phyloP scores from a whole-genome alignment of 352 stramenopile genomes.

The Ophiocytium majus region DNA sequence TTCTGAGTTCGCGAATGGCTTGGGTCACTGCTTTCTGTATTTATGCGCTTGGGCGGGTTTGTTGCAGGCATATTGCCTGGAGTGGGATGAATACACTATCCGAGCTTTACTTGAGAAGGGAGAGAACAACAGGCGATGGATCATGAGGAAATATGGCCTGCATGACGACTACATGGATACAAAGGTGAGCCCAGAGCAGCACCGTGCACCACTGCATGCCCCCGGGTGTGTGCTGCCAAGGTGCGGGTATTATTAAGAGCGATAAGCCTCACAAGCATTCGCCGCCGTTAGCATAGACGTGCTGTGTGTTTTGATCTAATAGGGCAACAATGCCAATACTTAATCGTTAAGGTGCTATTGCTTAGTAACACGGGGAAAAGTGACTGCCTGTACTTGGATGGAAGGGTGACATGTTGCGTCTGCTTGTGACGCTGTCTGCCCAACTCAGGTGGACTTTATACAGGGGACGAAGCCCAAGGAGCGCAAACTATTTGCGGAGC shows the following conservation, averaged over 20 bases:
- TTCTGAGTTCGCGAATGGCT: not conserved
- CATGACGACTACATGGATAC: constrained; percentile 9
- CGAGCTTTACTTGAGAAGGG: constrained; percentile 9
- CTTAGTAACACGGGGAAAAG: too few relatives aligned
- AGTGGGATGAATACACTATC: constrained; percentile 20
- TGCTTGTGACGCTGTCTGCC: not conserved
- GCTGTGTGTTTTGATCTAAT: not conserved
- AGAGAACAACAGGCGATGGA: not conserved
- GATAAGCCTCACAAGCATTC: too few relatives aligned
- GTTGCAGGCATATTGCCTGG: constrained; percentile 12
- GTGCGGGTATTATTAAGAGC: too few relatives aligned
- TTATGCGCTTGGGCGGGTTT: constrained; percentile 10
- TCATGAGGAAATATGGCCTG: constrained; percentile 18
- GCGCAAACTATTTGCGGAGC: not conserved
- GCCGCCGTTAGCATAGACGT: not conserved
- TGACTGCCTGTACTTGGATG: not conserved
- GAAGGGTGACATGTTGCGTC: not conserved
- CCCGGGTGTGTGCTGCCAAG: too few relatives aligned
- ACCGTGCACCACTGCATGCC: not conserved
- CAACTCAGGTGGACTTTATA: constrained; percentile 8
- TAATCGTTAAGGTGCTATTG: too few relatives aligned
- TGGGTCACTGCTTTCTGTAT: not conserved
- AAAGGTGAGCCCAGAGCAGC: constrained; percentile 1
- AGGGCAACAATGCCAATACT: not conserved
- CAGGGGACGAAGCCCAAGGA: constrained; percentile 4